Evolutionary conservation across 164 flowering plant species (phyloP).

Genomic region (Vitis rotundifolia): DNA sequence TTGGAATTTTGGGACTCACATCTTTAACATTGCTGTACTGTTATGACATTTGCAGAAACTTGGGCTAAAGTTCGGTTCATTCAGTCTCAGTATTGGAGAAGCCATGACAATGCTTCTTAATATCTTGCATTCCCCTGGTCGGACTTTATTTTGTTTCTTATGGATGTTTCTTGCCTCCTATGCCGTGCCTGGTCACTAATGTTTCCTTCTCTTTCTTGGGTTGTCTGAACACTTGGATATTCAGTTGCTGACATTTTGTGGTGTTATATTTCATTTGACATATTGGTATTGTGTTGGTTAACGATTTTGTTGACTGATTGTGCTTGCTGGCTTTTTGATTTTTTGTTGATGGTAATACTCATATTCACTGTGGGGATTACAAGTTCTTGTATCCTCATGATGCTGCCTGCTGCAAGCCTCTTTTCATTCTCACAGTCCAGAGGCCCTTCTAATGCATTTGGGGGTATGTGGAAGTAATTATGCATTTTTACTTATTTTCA

Average conservation of each 20-base stretch:
- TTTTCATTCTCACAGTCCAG: constrained; percentile 7
- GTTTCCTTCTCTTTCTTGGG: constrained; percentile 7
- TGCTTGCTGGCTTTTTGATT: not conserved
- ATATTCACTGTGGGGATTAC: constrained; percentile 9
- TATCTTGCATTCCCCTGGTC: constrained; percentile 5
- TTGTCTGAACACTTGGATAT: constrained; percentile 9
- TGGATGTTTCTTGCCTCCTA: constrained; percentile 23
- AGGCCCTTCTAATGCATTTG: constrained; percentile 7
- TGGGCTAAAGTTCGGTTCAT: constrained; percentile 23
- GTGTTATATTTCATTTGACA: constrained; percentile 11
- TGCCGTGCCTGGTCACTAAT: constrained; percentile 16
- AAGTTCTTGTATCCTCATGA: constrained; percentile 10
- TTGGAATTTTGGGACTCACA: constrained; percentile 96
- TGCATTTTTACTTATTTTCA: not conserved
- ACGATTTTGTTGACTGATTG: constrained; percentile 4
- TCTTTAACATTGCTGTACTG: constrained; percentile 93
- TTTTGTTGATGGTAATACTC: constrained; percentile 6
- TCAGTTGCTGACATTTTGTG: constrained; percentile 27
- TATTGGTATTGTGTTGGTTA: not conserved
- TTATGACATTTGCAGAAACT: constrained; percentile 92
- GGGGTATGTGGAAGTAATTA: constrained; percentile 19
- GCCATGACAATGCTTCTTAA: constrained; percentile 4
- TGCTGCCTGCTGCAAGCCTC: constrained; percentile 21
- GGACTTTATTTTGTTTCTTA: constrained; percentile 20
- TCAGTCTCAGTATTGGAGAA: constrained; percentile 15